Evolutionary conservation across 2,329 filamentous ascomycete genomes (phyloP).

Genomic region (Alternaria gaisen): DNA sequence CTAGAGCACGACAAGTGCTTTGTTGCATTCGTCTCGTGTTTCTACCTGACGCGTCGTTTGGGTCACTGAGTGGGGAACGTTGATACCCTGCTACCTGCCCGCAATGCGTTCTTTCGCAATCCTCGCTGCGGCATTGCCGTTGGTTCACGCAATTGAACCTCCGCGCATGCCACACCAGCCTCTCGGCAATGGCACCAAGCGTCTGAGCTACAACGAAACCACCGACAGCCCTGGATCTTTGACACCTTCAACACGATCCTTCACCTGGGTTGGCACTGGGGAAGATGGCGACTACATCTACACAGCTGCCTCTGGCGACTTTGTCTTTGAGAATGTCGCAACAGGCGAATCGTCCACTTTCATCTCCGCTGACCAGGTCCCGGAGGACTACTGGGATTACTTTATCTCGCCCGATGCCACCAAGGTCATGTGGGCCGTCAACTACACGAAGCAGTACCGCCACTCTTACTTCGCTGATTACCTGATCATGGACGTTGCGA

Average conservation of each 20-base stretch:
- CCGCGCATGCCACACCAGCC: constrained; percentile 65
- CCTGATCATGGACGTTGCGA: constrained; percentile 68
- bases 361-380: constrained; percentile 66
- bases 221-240: constrained; percentile 54
- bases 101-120: constrained; percentile 43
- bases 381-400: constrained; percentile 64
- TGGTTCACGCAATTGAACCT: constrained; percentile 55
- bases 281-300: constrained; percentile 71
- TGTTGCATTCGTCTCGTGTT: constrained; percentile 26
- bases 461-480: constrained; percentile 75
- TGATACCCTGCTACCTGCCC: neutral
- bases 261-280: constrained; percentile 66
- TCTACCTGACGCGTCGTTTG: constrained; percentile 26
- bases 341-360: constrained; percentile 66
- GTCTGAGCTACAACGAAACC: constrained; percentile 69
- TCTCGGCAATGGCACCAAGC: constrained; percentile 63
- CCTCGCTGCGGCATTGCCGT: constrained; percentile 37
- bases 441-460: constrained; percentile 74
- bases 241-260: constrained; percentile 57
- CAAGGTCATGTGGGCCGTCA: constrained; percentile 69
- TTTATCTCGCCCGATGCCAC: constrained; percentile 69
- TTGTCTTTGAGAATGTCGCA: constrained; percentile 70
- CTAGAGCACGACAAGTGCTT: constrained; percentile 12
- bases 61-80: constrained; percentile 10
- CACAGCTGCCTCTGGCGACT: constrained; percentile 58